Base-by-base conservation (phyloP, 2,329 filamentous ascomycete species). In the Pestalotiopsis sp. region DNA sequence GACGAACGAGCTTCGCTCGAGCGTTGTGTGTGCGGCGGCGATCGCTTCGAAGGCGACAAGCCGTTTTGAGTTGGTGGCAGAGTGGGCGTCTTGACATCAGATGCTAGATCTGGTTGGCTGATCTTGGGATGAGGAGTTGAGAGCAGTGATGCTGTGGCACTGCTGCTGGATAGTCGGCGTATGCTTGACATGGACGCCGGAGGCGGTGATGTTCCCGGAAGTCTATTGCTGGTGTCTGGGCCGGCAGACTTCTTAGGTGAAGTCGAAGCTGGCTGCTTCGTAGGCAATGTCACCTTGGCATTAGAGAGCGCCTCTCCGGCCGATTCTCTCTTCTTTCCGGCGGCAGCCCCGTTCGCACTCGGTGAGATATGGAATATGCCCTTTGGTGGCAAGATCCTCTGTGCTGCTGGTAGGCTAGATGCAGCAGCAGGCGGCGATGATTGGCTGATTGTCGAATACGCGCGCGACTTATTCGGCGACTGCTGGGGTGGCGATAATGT, bases 11-110 rank as follows among this genome's bases (percentile, higher is more conserved):
- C 65, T 60, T 76, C 73, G 60, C 72, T 77, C 65, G 72, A 69
- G 67, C 75, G 72, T 31, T 76, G 75, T 49, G 75, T 74, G n/a
- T 79, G 77, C 23, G 81, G 80, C 27, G 85, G 84, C 17, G 85
- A 87, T 66, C 85, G 83, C 73, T 88, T 88, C 36, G 80, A 83
- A 1, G 86, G 86, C 13, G 86, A 88, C 31, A 86, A 72, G 3
- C 85, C 86, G 17, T 82, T 84, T 64, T 80, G 80, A 3, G 80
- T 77, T 31, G 85, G 83, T 68, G 81, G 79, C 66, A 84, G 76
- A 65, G 82, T 80, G 23, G 82, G 80, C 2, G 81, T 79, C 25
- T 71, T 69, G 59, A 77, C 71, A 58, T 79, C 77, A 31, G 72
- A 75, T 63, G 74, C 74, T 27, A 71, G 69, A 64, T 72, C 72